A percentile compares a stretch with the other conserved stretches of the same genome.
phyloP scores from a whole-genome alignment of 805 yeast species.

The Saturnispora dispora region DNA sequence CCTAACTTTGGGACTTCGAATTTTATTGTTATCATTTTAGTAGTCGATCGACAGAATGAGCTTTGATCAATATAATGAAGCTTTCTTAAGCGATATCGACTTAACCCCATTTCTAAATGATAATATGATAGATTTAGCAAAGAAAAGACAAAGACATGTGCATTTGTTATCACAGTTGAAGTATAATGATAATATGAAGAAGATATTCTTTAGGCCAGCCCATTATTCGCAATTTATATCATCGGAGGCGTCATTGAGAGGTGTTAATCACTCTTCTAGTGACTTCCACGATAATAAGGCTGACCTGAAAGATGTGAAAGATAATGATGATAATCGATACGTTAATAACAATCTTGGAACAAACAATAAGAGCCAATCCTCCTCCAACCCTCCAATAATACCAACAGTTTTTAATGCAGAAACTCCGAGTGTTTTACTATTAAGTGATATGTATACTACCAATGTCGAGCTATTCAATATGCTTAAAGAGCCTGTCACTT shows the following conservation, averaged over 20 bases:
- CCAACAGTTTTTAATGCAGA: neutral
- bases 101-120: neutral
- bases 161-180: neutral
- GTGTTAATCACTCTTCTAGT: neutral
- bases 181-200: neutral
- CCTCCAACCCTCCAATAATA: neutral
- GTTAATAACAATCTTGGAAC: neutral
- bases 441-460: neutral
- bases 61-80: neutral
- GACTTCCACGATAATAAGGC: neutral
- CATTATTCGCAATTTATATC: neutral
- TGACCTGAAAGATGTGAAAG: neutral
- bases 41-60: neutral
- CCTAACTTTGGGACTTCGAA: neutral
- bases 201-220: conserved; percentile 1
- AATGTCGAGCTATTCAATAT: neutral
- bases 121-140: neutral
- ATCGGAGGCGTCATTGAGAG: neutral
- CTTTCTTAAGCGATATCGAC: neutral
- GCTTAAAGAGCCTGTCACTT: neutral
- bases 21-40: neutral
- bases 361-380: neutral
- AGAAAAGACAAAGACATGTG: neutral
- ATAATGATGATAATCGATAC: neutral
- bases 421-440: neutral